Evolutionary conservation across 768 basidiomycete species (phyloP), one percentile per base, ranked within the genome.

Genomic region (Lepiota subincarnata): DNA sequence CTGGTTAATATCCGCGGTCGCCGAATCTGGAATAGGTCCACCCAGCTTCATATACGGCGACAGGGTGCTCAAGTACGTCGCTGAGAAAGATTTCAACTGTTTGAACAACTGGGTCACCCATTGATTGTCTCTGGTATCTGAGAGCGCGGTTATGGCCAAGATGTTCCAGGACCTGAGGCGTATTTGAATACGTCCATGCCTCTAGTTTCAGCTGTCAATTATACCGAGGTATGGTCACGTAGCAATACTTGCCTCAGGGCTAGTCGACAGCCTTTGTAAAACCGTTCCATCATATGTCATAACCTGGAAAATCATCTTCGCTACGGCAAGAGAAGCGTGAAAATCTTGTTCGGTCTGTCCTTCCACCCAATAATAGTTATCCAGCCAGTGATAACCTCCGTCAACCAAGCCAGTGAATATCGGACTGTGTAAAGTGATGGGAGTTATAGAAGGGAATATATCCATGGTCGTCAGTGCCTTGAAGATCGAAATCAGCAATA

Each of bases 161-260:
- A 86, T 64, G 61, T 85, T 87, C 88, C 88, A 91, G 2, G 79
- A 70, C 13, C 83, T 79, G 2, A 87, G 69, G 20, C 76, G 65
- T 45, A 50, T 19, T 44, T 54, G 22, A 49, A 50, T n/a, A n/a
- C 34, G 48, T 39, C 28, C 41, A 6, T 39, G 20, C 34, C 18
- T 40, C 53, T 48, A 14, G 31, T 7, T 31, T 31, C 31, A 8
- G 8, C 7, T 31, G 31, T 31, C 31, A 31, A 31, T 63, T 61
- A 28, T 48, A 49, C 0, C 35, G 42, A 35, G 55, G 14, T 20
- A 19, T 16, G 20, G 11, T 34, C 20, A 16, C n/a, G 24, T 14
- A 10, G 16, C 8, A 35, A 7, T n/a, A 60, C 70, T 38, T n/a
- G 72, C 68, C 63, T 72, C 77, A 35, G 66, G 56, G 18, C 66